A percentile compares a stretch with the other conserved stretches of the same genome.
phyloP scores from a whole-genome alignment of 306 rosid species.

The Vigna radiata region DNA sequence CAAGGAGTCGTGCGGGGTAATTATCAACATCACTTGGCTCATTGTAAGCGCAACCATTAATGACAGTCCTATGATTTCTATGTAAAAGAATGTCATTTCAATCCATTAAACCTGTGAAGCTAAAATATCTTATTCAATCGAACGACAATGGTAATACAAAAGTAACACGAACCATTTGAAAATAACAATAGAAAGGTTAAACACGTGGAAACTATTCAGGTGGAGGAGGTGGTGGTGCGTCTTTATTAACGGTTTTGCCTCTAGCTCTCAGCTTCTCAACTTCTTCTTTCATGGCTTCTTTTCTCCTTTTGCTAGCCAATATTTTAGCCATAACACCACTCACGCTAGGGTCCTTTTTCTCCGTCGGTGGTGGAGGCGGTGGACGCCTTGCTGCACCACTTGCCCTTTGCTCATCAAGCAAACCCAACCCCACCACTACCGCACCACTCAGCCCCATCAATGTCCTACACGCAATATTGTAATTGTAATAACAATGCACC shows the following conservation, averaged over 20 bases:
- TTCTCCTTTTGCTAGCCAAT: slow-evolving; percentile 87
- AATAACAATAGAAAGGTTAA: slow-evolving; percentile 25
- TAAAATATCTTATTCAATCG: slow-evolving; percentile 3
- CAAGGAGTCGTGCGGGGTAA: too few relatives aligned
- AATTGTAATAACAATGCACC: slow-evolving; percentile 24
- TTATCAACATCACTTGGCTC: too few relatives aligned
- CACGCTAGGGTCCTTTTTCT: slow-evolving; percentile 83
- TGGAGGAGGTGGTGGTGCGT: slow-evolving; percentile 11
- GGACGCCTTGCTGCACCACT: slow-evolving; percentile 81
- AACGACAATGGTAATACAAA: slow-evolving; percentile 24
- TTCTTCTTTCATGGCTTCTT: slow-evolving; percentile 81
- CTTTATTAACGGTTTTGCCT: slow-evolving; percentile 55
- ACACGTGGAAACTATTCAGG: slow-evolving; percentile 39
- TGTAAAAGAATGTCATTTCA: not conserved
- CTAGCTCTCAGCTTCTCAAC: slow-evolving; percentile 66
- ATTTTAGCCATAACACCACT: slow-evolving; percentile 86
- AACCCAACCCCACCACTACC: slow-evolving; percentile 46
- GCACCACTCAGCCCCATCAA: slow-evolving; percentile 62
- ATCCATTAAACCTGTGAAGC: not conserved
- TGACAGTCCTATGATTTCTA: too few relatives aligned
- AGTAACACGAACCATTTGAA: slow-evolving; percentile 13
- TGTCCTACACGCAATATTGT: slow-evolving; percentile 51
- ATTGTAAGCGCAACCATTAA: too few relatives aligned
- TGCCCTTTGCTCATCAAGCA: slow-evolving; percentile 52
- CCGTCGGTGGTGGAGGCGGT: slow-evolving; percentile 65